Percentiles rank a stretch among this genome's conserved stretches.
Conservation (phyloP, 768 basidiomycete genomes). For the Dacryopinax primogenitus region DNA sequence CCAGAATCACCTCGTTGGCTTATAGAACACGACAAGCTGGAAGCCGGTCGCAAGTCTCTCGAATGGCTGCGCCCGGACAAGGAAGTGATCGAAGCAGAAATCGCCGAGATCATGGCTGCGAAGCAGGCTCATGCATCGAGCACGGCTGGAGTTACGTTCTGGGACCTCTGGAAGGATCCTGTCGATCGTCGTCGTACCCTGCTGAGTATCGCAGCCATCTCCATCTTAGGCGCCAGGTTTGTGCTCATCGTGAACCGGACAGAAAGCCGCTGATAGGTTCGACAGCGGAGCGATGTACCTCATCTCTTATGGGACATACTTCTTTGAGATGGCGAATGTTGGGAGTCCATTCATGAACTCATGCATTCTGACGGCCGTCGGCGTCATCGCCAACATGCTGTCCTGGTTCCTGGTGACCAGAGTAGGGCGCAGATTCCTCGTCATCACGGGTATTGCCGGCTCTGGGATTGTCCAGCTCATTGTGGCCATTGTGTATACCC, state of each 20-base stretch:
- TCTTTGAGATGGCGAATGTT: constrained; percentile 1
- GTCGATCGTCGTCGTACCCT: constrained; percentile 2
- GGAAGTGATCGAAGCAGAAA: not conserved
- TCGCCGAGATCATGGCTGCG: not conserved
- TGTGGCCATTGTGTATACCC: not conserved
- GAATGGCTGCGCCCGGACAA: constrained; percentile 11
- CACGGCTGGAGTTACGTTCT: not conserved
- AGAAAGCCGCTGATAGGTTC: not conserved
- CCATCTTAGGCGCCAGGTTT: not conserved
- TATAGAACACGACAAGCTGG: constrained; percentile 1
- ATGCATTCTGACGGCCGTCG: not conserved
- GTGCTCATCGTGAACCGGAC: not conserved
- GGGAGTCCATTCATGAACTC: not conserved
- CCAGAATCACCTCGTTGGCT: constrained; percentile 3
- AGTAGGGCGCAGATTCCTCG: not conserved
- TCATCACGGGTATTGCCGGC: not conserved
- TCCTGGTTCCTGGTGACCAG: not conserved
- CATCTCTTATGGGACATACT: not conserved
- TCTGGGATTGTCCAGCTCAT: not conserved
- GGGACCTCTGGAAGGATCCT: constrained; percentile 3
- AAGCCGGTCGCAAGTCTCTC: not conserved
- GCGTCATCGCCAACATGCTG: not conserved
- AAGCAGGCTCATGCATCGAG: not conserved
- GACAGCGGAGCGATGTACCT: not conserved
- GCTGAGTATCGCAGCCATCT: not conserved